These are phyloP conservation scores for Puccinia polysora DNA, from an alignment of 1,284 basidiomycete genomes.

Conservation along the genomic window DNA sequence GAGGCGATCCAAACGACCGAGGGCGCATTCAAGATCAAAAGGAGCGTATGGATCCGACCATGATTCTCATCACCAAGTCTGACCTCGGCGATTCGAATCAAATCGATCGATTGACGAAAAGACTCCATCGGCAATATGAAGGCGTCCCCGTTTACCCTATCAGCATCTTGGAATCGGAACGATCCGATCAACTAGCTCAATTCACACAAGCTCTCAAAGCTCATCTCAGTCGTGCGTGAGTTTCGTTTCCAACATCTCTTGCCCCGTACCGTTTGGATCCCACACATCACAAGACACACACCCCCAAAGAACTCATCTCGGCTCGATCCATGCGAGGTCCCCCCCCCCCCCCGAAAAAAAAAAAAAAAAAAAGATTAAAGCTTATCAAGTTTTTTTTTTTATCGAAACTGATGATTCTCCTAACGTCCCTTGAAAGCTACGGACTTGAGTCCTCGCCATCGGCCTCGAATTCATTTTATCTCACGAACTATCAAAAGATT, in stretches of 20 bases:
- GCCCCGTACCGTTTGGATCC: not conserved
- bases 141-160: constrained; percentile 17
- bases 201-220: constrained; percentile 16
- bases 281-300: no score
- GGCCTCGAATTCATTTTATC: constrained; percentile 18
- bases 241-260: not conserved
- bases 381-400: not conserved
- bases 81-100: constrained; percentile 7
- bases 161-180: not conserved
- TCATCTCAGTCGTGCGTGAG: constrained; percentile 13
- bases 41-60: not conserved
- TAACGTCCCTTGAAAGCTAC: not conserved
- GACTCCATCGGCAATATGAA: not conserved
- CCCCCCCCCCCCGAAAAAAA: no score
- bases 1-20: not conserved
- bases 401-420: not conserved
- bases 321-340: not conserved
- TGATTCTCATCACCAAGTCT: constrained; percentile 26
- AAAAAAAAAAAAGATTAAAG: no score
- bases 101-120: not conserved
- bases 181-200: not conserved
- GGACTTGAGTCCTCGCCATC: no score
- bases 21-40: not conserved
- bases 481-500: constrained; percentile 23
- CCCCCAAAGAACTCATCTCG: no score